A percentile compares a stretch with the other conserved stretches of the same genome.
Evolutionary conservation across 768 basidiomycete species (phyloP).

Genomic region (Sarcodon aspratus): DNA sequence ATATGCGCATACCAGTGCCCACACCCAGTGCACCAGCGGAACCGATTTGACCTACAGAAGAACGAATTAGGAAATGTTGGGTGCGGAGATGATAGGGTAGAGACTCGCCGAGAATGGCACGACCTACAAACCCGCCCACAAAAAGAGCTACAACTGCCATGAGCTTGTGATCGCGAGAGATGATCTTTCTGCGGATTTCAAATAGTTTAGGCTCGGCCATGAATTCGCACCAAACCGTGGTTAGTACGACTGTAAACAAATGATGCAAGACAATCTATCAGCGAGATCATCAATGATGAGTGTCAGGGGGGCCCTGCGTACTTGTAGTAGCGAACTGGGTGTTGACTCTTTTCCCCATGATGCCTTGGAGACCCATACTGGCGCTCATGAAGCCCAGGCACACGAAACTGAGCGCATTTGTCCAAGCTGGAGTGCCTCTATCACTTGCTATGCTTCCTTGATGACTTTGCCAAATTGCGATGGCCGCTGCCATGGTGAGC

Average conservation of each 20-base stretch:
- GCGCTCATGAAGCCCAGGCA: conserved; percentile 74
- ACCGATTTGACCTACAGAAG: conserved; percentile 25
- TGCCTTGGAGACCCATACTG: conserved; percentile 74
- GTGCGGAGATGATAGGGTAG: too few relatives aligned
- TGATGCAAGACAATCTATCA: neutral
- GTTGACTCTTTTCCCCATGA: conserved; percentile 71
- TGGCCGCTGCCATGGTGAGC: conserved; percentile 62
- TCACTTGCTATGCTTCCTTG: conserved; percentile 39
- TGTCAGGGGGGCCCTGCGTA: conserved; percentile 20
- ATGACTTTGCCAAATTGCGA: conserved; percentile 62
- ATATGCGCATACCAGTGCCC: conserved; percentile 46
- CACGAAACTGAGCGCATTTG: conserved; percentile 51
- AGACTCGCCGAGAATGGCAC: conserved; percentile 33
- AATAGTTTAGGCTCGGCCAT: conserved; percentile 75
- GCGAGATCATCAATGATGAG: neutral
- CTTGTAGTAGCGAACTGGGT: conserved; percentile 73
- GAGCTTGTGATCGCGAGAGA: conserved; percentile 59
- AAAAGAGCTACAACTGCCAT: conserved; percentile 62
- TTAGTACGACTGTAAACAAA: conserved; percentile 52
- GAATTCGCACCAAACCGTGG: conserved; percentile 84
- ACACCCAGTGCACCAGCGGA: conserved; percentile 56
- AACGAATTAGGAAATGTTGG: too few relatives aligned
- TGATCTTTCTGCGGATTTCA: conserved; percentile 35
- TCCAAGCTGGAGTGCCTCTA: conserved; percentile 64
- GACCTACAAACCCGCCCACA: conserved; percentile 59